Conservation (phyloP, 768 basidiomycete species). For the Cystofilobasidium ferigula region DNA sequence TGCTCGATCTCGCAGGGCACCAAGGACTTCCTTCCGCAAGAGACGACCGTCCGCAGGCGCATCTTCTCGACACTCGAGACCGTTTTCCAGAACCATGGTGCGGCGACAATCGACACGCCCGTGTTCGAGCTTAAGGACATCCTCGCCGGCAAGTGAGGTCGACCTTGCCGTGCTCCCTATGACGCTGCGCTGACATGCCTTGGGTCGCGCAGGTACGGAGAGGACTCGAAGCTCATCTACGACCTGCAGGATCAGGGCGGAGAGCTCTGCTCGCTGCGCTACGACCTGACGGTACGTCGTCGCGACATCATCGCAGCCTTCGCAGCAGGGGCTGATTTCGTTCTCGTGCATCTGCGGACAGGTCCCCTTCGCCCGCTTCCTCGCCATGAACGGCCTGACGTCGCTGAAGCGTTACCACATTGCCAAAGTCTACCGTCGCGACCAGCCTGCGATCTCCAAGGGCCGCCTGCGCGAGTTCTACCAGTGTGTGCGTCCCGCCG, state of each 20-base stretch:
- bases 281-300: slow-evolving; percentile 74
- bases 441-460: slow-evolving; percentile 94
- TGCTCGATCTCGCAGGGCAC: slow-evolving; percentile 54
- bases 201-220: slow-evolving; percentile 49
- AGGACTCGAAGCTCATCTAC: slow-evolving; percentile 94
- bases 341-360: slow-evolving; percentile 25
- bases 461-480: slow-evolving; percentile 98
- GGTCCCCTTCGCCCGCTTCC: slow-evolving; percentile 83
- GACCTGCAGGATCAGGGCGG: slow-evolving; percentile 96
- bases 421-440: slow-evolving; percentile 95
- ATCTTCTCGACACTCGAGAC: slow-evolving; percentile 80
- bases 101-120: slow-evolving; percentile 86
- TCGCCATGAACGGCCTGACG: slow-evolving; percentile 86
- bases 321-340: not conserved
- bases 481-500: slow-evolving; percentile 60
- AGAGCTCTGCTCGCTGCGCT: slow-evolving; percentile 83
- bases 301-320: not conserved
- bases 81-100: slow-evolving; percentile 79
- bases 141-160: slow-evolving; percentile 65
- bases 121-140: slow-evolving; percentile 98
- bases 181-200: not conserved
- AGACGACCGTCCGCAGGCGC: slow-evolving; percentile 83
- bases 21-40: slow-evolving; percentile 80
- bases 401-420: slow-evolving; percentile 84
- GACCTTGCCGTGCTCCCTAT: not conserved